Conservation (phyloP, 176 grass and related monocot genomes). For the Triticum turgidum region DNA sequence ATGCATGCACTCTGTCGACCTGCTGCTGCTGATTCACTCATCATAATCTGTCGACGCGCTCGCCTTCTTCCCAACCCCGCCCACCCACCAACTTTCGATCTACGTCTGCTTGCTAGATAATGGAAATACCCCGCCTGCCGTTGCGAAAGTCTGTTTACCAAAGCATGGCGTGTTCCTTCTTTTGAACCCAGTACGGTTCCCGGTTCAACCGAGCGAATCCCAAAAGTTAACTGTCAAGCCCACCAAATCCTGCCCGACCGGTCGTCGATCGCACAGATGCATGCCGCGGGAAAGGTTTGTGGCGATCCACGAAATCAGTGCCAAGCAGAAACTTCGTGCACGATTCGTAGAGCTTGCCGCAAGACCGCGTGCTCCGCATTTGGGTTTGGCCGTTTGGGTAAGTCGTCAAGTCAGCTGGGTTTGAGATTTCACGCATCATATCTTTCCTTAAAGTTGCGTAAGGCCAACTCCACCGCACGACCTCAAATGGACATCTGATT, state of each 20-base stretch:
- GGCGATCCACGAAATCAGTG: constrained; percentile 6
- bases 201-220: constrained; percentile 19
- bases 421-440: background rate
- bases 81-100: background rate
- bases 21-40: background rate
- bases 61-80: background rate
- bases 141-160: background rate
- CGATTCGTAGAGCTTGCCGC: background rate
- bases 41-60: background rate
- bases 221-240: background rate
- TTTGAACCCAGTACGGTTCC: background rate
- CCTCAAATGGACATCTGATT: too few species aligned
- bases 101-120: background rate
- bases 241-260: background rate
- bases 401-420: background rate
- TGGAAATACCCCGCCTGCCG: background rate
- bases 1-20: constrained; percentile 27
- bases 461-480: too few species aligned
- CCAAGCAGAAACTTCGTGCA: constrained; percentile 18
- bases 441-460: background rate
- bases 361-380: background rate
- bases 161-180: background rate
- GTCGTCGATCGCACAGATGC: background rate
- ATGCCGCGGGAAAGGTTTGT: background rate
- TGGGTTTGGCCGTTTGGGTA: background rate